Conservation (phyloP, 345 rosid species). For the Arabis hirsuta region DNA sequence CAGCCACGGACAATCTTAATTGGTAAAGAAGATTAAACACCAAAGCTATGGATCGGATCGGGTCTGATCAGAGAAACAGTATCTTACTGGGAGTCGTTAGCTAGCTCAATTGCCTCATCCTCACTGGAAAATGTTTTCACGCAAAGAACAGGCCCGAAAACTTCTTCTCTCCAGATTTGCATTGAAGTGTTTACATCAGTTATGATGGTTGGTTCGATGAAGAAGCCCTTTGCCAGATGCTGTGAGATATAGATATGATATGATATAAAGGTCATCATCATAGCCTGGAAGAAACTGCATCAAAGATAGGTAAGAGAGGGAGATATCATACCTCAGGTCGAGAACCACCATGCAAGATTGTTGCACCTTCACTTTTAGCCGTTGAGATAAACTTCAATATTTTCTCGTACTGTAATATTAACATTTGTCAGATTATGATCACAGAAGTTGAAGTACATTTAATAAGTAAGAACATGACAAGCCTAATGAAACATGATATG, state of each 20-base stretch:
- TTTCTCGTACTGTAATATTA: slow-evolving; percentile 70
- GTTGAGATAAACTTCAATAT: slow-evolving; percentile 69
- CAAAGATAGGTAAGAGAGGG: slow-evolving; percentile 14
- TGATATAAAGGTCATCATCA: slow-evolving; percentile 10
- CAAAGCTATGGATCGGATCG: not conserved
- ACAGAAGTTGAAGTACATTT: slow-evolving; percentile 5
- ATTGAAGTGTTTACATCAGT: slow-evolving; percentile 77
- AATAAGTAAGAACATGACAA: slow-evolving; percentile 14
- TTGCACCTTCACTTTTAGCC: slow-evolving; percentile 92
- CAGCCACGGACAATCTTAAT: slow-evolving; percentile 26
- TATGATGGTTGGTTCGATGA: slow-evolving; percentile 78
- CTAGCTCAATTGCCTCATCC: slow-evolving; percentile 96
- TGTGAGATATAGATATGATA: slow-evolving; percentile 37
- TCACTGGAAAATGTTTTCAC: slow-evolving; percentile 81
- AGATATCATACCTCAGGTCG: slow-evolving; percentile 66
- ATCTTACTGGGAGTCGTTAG: slow-evolving; percentile 89
- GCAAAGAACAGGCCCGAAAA: slow-evolving; percentile 94
- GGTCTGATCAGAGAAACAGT: slow-evolving; percentile 15
- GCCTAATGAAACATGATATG: slow-evolving; percentile 10
- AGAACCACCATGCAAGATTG: slow-evolving; percentile 71
- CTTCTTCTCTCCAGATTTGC: slow-evolving; percentile 99
- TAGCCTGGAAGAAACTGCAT: slow-evolving; percentile 25
- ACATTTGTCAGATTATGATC: slow-evolving; percentile 24
- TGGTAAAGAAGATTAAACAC: slow-evolving; percentile 1
- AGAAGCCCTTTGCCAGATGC: slow-evolving; percentile 86